Evolutionary conservation across 345 rosid species (phyloP).

Genomic region (Ceriops decandra): DNA sequence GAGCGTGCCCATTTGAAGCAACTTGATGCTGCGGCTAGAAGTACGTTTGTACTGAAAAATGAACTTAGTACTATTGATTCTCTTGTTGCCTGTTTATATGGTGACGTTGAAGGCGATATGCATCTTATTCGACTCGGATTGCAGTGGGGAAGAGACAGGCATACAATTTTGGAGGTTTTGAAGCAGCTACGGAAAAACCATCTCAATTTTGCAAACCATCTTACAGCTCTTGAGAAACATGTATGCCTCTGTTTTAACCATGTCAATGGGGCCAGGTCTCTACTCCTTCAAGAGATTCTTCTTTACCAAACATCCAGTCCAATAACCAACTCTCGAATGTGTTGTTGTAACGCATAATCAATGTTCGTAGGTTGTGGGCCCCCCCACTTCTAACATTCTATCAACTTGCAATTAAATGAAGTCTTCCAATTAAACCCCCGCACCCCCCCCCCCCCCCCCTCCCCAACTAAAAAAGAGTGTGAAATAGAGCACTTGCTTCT

Average conservation of each 20-base stretch:
- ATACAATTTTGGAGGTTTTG: constrained; percentile 46
- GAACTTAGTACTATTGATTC: constrained; percentile 55
- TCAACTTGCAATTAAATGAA: too few relatives aligned
- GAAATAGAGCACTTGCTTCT: too few relatives aligned
- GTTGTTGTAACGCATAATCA: background rate
- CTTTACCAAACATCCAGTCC: constrained; percentile 18
- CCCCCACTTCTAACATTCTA: too few relatives aligned
- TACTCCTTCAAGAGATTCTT: constrained; percentile 46
- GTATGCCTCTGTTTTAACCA: constrained; percentile 54
- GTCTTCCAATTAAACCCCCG: too few relatives aligned
- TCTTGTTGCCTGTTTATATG: constrained; percentile 48
- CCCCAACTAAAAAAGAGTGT: too few relatives aligned
- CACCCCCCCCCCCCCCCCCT: too few relatives aligned
- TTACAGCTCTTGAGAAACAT: constrained; percentile 60
- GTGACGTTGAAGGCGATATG: constrained; percentile 50
- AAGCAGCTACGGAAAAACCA: constrained; percentile 50
- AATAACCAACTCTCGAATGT: constrained; percentile 9
- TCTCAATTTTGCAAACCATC: constrained; percentile 33
- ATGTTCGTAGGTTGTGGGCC: background rate
- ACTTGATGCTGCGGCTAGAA: constrained; percentile 64
- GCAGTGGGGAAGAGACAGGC: constrained; percentile 45
- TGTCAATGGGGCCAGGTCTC: constrained; percentile 54
- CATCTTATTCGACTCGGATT: constrained; percentile 46
- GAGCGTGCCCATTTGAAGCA: constrained; percentile 50
- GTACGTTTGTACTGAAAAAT: constrained; percentile 46